phyloP scores from a whole-genome alignment of 352 stramenopile genomes.

The Thraustotheca clavata region DNA sequence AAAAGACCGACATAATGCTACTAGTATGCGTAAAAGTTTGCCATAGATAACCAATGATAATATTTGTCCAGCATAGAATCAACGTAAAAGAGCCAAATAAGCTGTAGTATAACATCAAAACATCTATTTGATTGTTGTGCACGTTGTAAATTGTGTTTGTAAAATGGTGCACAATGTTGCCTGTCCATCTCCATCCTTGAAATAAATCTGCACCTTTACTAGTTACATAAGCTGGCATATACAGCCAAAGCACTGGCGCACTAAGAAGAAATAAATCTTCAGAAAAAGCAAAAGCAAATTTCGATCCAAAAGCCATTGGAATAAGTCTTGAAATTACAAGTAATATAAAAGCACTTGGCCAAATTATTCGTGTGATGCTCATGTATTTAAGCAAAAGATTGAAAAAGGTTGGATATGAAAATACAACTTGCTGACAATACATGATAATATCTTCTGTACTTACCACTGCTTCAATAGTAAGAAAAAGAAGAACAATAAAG shows the following conservation, averaged over 20 bases:
- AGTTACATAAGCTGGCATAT: slow-evolving; percentile 3
- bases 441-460: slow-evolving; percentile 14
- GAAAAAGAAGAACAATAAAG: not conserved
- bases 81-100: slow-evolving; percentile 1
- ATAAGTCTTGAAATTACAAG: not conserved
- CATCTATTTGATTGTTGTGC: slow-evolving; percentile 1
- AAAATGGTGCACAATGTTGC: not conserved
- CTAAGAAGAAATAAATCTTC: slow-evolving; percentile 5
- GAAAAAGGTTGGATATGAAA: not conserved
- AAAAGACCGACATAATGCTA: not conserved
- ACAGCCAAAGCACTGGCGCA: not conserved
- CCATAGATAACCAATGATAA: not conserved
- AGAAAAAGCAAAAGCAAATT: not conserved
- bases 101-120: not conserved
- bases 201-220: not conserved
- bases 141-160: slow-evolving; percentile 13
- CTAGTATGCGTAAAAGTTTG: not conserved
- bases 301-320: not conserved
- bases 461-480: not conserved
- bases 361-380: slow-evolving; percentile 4
- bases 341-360: slow-evolving; percentile 2
- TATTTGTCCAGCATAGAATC: not conserved
- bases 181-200: slow-evolving; percentile 9
- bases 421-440: not conserved
- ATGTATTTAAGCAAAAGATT: slow-evolving; percentile 6